Evolutionary conservation across 2,329 filamentous ascomycete species (phyloP).

Genomic region (Dendrostoma leiphaemia): DNA sequence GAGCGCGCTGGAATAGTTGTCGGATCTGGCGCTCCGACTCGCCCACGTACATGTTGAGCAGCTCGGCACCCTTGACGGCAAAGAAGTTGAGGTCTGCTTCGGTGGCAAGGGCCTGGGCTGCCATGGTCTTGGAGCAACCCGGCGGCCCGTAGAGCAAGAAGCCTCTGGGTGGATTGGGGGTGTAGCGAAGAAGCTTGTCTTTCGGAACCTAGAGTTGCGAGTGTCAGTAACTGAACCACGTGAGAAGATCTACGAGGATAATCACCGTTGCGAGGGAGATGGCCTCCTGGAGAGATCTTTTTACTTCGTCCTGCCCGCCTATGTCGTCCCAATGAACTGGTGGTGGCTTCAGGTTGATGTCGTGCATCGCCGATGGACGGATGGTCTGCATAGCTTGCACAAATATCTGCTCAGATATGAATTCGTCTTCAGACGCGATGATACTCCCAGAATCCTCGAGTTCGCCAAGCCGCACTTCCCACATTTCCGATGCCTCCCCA

Average conservation of each 20-base stretch:
- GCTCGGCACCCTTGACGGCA: constrained; percentile 87
- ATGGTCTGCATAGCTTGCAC: constrained; percentile 65
- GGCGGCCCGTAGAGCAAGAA: constrained; percentile 89
- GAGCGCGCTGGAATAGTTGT: constrained; percentile 80
- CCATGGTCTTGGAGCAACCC: constrained; percentile 92
- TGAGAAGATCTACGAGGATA: too few species aligned
- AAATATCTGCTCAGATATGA: constrained; percentile 50
- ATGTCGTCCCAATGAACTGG: constrained; percentile 86
- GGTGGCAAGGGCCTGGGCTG: constrained; percentile 85
- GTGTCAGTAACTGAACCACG: too few species aligned
- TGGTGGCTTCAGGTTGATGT: constrained; percentile 84
- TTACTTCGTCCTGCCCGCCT: constrained; percentile 77
- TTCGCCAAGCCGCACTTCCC: neutral
- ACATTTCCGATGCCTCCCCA: constrained; percentile 40
- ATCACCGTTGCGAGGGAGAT: constrained; percentile 35
- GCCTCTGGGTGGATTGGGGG: constrained; percentile 68
- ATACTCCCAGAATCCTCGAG: neutral
- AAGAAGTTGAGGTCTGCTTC: constrained; percentile 92
- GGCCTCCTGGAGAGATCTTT: constrained; percentile 55
- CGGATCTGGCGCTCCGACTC: constrained; percentile 87
- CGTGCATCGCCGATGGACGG: constrained; percentile 83
- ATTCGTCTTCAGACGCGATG: constrained; percentile 19
- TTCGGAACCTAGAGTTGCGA: constrained; percentile 23
- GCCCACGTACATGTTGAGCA: constrained; percentile 95
- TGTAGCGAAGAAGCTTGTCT: constrained; percentile 31